Conservation (phyloP, 768 basidiomycete genomes). For the Chiua virens region DNA sequence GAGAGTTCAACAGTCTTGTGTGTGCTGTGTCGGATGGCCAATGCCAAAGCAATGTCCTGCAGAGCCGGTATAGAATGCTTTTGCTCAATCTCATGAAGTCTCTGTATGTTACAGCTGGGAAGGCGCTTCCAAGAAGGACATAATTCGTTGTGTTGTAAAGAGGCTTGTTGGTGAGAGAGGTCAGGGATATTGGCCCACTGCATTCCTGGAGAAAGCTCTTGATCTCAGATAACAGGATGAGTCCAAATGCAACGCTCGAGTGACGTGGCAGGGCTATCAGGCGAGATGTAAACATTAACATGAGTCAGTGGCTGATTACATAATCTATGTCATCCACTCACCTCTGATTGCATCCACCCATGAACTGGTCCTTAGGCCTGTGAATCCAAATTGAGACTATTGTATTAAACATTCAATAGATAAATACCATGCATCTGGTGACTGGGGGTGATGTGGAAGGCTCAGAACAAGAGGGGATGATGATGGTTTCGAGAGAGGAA, state of each 20-base stretch:
- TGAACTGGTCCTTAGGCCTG: no score
- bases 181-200: conserved; percentile 10
- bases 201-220: not conserved
- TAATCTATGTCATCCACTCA: no score
- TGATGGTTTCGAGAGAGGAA: no score
- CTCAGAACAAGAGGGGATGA: no score
- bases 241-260: conserved; percentile 12
- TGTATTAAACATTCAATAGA: no score
- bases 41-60: conserved; percentile 8
- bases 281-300: no score
- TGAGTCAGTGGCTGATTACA: no score
- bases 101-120: conserved; percentile 18
- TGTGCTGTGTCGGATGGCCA: conserved; percentile 18
- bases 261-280: no score
- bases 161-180: conserved; percentile 13
- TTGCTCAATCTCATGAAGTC: conserved; percentile 20
- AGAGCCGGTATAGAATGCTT: conserved; percentile 20
- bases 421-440: no score
- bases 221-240: conserved; percentile 11
- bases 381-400: no score
- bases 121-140: conserved; percentile 18
- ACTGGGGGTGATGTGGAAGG: no score
- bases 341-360: no score
- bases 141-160: conserved; percentile 19
- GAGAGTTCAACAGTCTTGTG: conserved; percentile 2